Evolutionary conservation across 768 basidiomycete species (phyloP).

Genomic region (Macrolepiota dolichaula): DNA sequence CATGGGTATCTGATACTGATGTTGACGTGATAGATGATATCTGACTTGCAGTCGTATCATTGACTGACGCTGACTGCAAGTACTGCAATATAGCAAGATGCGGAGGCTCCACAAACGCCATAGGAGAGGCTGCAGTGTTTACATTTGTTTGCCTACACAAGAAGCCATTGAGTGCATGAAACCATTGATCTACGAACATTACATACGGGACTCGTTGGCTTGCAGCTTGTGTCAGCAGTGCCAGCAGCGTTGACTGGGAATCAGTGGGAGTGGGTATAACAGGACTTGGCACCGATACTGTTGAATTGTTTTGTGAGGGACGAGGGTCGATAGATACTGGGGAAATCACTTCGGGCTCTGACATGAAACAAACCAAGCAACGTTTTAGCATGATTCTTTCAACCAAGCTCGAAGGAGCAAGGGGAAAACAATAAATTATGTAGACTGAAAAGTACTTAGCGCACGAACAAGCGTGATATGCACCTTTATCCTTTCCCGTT

Average conservation of each 20-base stretch:
- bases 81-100: slow-evolving; percentile 77
- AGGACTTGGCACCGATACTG: slow-evolving; percentile 23
- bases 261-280: slow-evolving; percentile 29
- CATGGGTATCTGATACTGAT: slow-evolving; percentile 8
- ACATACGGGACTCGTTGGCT: slow-evolving; percentile 29
- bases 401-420: slow-evolving; percentile 33
- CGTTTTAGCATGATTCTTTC: slow-evolving; percentile 71
- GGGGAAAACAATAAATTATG: slow-evolving; percentile 60
- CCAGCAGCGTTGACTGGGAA: slow-evolving; percentile 65
- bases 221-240: slow-evolving; percentile 66
- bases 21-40: background rate
- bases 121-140: slow-evolving; percentile 40
- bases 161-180: background rate
- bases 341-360: slow-evolving; percentile 50
- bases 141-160: slow-evolving; percentile 54
- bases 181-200: background rate
- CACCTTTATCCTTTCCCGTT: slow-evolving; percentile 80
- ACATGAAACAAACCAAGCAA: slow-evolving; percentile 56
- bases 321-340: slow-evolving; percentile 33
- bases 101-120: slow-evolving; percentile 41
- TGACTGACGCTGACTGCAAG: slow-evolving; percentile 28
- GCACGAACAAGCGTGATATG: slow-evolving; percentile 71
- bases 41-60: slow-evolving; percentile 1
- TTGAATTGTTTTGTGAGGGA: slow-evolving; percentile 26
- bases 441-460: slow-evolving; percentile 74